Base-by-base conservation (phyloP, 345 rosid species). In the Camelina neglecta region DNA sequence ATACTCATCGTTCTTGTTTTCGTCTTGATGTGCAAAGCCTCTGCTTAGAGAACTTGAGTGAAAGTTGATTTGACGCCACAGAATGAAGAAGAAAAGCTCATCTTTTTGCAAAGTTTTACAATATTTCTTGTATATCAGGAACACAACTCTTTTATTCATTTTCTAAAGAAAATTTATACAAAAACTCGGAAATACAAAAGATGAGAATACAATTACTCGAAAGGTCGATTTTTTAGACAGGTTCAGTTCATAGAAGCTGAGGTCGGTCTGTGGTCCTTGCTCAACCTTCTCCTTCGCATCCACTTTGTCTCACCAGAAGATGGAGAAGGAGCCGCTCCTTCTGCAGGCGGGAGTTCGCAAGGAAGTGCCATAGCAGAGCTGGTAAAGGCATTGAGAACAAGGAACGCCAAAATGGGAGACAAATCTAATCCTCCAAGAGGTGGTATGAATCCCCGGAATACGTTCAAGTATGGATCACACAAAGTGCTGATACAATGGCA, bases 381-480 rank as follows among this genome's bases (percentile, higher is more conserved):
- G 58, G 92, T 90, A 44, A 94, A 86, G 41, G 89, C 95, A 29
- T 94, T 87, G 24, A 92, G 88, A 69, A 87, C 97, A 64, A 92
- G 81, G 83, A 94, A 94, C 0, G 97, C 95, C 21, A 92, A 86
- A 58, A 92, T 86, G 0, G 97, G 97, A 62, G 96, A 92, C 41
- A 94, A 86, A 78, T 94, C 96, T 81, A 92, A 69, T 68, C 96
- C 96, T 74, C 96, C 95, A 3, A 92, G 80, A 29, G 98, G 98
- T 12, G 98, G 97, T 82, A 94, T 94, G 81, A 94, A 72, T 74
- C 97, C 96, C 2, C 92, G 93, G 83, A 94, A 94, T 80, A 94
- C 80, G 89, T 94, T 94, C 86, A 94, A 80, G 87, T 94, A 94
- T 12, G 97, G 98, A 72, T 94, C 97, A 75, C 98, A 94, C 56